A percentile compares a stretch with the other conserved stretches of the same genome.
These are phyloP conservation scores for Pinus tabuliformis DNA, from an alignment of 75 land plant species.

Conservation along the genomic window DNA sequence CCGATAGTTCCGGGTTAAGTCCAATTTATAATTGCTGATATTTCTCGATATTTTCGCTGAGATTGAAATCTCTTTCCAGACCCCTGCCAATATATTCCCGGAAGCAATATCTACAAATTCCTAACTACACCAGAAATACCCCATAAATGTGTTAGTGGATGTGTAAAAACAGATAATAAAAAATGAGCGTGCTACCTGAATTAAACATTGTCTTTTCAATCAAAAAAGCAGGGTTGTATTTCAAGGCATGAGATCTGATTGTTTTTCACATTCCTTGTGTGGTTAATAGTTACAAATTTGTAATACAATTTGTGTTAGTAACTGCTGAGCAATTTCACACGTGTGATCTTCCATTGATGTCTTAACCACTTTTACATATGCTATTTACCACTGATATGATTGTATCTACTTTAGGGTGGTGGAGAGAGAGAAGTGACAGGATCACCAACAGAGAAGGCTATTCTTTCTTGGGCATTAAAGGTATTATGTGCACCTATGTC, in stretches of 20 bases:
- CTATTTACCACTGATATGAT: background rate
- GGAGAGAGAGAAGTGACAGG: constrained; percentile 68
- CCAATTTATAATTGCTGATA: too few species aligned
- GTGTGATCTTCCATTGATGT: background rate
- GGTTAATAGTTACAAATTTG: background rate
- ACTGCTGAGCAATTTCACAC: background rate
- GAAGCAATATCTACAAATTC: too few species aligned
- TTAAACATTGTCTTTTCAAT: background rate
- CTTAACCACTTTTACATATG: background rate
- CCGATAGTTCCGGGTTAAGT: too few species aligned
- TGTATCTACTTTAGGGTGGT: constrained; percentile 39
- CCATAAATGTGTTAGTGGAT: background rate
- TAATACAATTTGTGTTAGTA: too few species aligned
- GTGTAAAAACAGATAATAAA: background rate
- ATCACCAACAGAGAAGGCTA: constrained; percentile 94
- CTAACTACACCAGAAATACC: background rate
- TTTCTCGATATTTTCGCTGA: too few species aligned
- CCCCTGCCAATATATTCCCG: too few species aligned
- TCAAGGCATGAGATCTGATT: background rate
- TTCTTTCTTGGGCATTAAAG: constrained; percentile 88
- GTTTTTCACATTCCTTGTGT: background rate
- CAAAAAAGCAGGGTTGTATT: background rate
- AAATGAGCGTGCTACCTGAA: background rate
- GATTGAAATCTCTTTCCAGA: too few species aligned
- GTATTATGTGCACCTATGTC: constrained; percentile 19